Evolutionary conservation across 2,329 filamentous ascomycete genomes (phyloP), one percentile per base, ranked within the genome.

Genomic region (Rhynchosporium graminicola): DNA sequence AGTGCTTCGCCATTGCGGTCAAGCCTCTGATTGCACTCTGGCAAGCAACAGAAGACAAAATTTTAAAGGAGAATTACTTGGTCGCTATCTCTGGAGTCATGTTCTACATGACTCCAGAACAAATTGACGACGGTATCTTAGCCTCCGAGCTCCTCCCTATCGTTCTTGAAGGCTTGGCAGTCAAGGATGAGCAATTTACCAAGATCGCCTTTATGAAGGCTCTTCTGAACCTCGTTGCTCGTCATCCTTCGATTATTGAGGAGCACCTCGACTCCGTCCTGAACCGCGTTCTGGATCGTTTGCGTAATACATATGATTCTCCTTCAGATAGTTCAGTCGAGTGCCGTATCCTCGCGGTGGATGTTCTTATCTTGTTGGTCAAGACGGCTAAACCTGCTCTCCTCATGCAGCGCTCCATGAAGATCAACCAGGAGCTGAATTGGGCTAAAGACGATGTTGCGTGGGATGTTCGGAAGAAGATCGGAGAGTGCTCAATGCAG

Each of bases 21-120:
- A 45, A 57, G 20, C 51, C 63, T 31, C 42, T 73, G 8, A 61
- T 68, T 9, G 29, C 31, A 4, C 59, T 64, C 0, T 73, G 69
- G 68, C 60, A 55, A 31, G 4, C n/a, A 4, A 46, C 54, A 12
- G 42, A 26, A 2, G 45, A 64, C 8, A 55, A 46, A 2, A 51
- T 45, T 4, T 43, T 64, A 0, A 72, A 72, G 52, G 61, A 65
- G 0, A 72, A 72, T 26, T 68, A 62, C 28, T 57, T 74, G 0
- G 65, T 74, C 31, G 73, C 74, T 9, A 63, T 74, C 7, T 63
- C 66, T 8, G 71, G 68, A 2, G 61, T 74, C 9, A 46, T 75
- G 0, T 61, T 63, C 12, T 67, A 68, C 52, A 69, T 71, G 52
- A 64, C 69, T 31, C 55, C 65, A 1, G 55, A 52, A 0, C 43